Percentiles rank a stretch among this genome's conserved stretches.
These are phyloP conservation scores for Coemansia sp. DNA, from an alignment of 192 early-diverging fungal genomes.

Conservation along the genomic window DNA sequence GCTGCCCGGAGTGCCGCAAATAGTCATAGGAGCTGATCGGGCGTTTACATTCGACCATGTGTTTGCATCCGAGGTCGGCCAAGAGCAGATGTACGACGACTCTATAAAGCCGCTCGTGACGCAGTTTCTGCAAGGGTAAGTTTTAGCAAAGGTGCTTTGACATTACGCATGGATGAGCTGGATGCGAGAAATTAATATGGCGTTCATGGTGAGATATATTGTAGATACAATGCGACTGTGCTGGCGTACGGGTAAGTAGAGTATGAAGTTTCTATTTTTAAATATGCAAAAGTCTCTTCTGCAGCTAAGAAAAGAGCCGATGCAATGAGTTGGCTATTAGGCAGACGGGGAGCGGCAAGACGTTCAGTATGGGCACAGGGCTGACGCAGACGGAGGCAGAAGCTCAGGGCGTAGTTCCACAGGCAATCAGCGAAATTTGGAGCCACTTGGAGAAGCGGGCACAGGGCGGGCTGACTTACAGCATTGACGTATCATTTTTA, in stretches of 20 bases:
- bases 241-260: slow-evolving; percentile 82
- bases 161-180: neutral
- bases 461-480: slow-evolving; percentile 29
- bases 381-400: slow-evolving; percentile 19
- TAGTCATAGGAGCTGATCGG: slow-evolving; percentile 53
- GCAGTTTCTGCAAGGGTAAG: slow-evolving; percentile 68
- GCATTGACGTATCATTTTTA: slow-evolving; percentile 77
- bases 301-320: too few species aligned
- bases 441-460: slow-evolving; percentile 14
- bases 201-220: slow-evolving; percentile 2
- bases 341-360: slow-evolving; percentile 79
- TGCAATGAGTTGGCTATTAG: neutral
- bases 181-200: neutral
- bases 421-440: slow-evolving; percentile 47
- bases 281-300: neutral
- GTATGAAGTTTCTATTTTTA: slow-evolving; percentile 5
- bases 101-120: slow-evolving; percentile 53
- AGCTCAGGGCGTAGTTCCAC: slow-evolving; percentile 42
- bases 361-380: slow-evolving; percentile 92
- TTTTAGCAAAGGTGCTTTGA: neutral
- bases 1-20: slow-evolving; percentile 52
- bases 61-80: slow-evolving; percentile 64
- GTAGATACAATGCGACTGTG: slow-evolving; percentile 84
- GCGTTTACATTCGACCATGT: slow-evolving; percentile 73
- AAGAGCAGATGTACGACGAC: slow-evolving; percentile 66